Evolutionary conservation across 768 basidiomycete genomes (phyloP).

Genomic region (Holtermanniella nyarrowii): DNA sequence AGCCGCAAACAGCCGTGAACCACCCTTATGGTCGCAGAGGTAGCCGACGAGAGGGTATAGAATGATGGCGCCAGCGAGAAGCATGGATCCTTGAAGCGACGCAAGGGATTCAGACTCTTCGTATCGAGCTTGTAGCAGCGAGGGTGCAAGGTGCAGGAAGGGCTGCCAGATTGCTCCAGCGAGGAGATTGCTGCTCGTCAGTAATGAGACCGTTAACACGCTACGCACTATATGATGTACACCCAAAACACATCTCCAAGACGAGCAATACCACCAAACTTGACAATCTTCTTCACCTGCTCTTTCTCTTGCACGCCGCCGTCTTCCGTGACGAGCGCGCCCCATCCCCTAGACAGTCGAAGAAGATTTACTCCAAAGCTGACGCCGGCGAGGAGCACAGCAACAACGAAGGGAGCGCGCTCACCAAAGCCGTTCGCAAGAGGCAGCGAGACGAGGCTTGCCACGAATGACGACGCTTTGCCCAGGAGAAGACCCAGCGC

Average conservation of each 20-base stretch:
- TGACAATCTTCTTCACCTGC: conserved; percentile 7
- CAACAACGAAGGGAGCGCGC: conserved; percentile 13
- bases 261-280: conserved; percentile 5
- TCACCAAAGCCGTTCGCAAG: conserved; percentile 41
- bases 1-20: neutral
- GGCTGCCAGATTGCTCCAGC: conserved; percentile 22
- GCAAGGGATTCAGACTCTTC: conserved; percentile 11
- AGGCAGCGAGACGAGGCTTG: conserved; percentile 65
- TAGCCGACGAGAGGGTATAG: conserved; percentile 18
- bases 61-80: conserved; percentile 24
- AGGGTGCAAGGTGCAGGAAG: conserved; percentile 22
- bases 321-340: conserved; percentile 5
- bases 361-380: conserved; percentile 13
- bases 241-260: conserved; percentile 25
- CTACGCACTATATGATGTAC: conserved; percentile 21
- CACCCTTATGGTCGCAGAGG: neutral
- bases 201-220: neutral
- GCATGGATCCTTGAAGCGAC: conserved; percentile 11
- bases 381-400: conserved; percentile 7
- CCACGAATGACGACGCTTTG: conserved; percentile 64
- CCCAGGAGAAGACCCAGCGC: conserved; percentile 75
- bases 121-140: conserved; percentile 20
- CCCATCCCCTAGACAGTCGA: conserved; percentile 11
- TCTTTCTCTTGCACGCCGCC: neutral
- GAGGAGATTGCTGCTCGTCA: conserved; percentile 16